Evolutionary conservation across 257 asterid genomes (phyloP).

Genomic region (Apocynum venetum): DNA sequence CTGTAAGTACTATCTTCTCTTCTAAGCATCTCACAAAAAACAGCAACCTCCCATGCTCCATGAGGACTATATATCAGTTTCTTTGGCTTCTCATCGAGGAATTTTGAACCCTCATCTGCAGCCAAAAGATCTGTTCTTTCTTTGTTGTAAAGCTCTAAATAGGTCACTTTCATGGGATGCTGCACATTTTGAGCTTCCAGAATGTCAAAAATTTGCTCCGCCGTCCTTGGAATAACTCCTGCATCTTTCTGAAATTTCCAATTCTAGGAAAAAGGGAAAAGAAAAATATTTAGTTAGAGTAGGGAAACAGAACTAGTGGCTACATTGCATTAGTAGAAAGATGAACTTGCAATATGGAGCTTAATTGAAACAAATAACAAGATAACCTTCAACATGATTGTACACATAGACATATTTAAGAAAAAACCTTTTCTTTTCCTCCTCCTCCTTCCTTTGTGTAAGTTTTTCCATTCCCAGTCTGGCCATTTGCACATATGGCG

Average conservation of each 20-base stretch:
- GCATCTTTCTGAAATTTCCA: constrained; percentile 93
- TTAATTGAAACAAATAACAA: not conserved
- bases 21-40: constrained; percentile 80
- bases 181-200: constrained; percentile 82
- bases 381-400: not conserved
- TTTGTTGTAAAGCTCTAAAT: constrained; percentile 77
- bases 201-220: constrained; percentile 72
- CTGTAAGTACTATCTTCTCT: constrained; percentile 83
- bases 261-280: constrained; percentile 33
- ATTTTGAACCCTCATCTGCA: constrained; percentile 64
- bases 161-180: constrained; percentile 85
- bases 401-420: not conserved
- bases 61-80: constrained; percentile 68
- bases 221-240: constrained; percentile 97
- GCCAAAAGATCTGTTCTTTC: constrained; percentile 88
- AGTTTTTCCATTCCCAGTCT: constrained; percentile 60
- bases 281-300: not conserved
- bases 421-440: constrained; percentile 40
- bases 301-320: not conserved
- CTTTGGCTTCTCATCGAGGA: constrained; percentile 76
- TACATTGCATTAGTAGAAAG: not conserved
- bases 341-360: not conserved
- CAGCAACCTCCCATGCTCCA: constrained; percentile 97
- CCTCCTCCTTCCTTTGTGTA: constrained; percentile 66
- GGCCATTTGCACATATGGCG: constrained; percentile 62